A percentile compares a stretch with the other conserved stretches of the same genome.
Evolutionary conservation across 805 yeast genomes (phyloP).

Genomic region (Scheffersomyces ergatensis): DNA sequence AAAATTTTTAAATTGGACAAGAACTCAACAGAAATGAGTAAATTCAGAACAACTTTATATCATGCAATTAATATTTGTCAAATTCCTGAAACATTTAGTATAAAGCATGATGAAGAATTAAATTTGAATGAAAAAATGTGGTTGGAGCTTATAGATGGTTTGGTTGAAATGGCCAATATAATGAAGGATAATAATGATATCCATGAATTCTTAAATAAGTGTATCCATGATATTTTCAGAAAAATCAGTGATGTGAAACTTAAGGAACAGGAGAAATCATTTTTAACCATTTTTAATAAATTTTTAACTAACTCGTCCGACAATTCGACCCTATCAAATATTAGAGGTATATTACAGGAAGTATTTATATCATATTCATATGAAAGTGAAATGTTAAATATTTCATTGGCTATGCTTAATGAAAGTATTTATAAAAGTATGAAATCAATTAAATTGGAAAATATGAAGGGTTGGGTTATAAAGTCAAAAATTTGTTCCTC

Average conservation of each 20-base stretch:
- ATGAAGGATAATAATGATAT: not conserved
- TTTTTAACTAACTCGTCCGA: conserved; percentile 51
- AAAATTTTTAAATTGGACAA: conserved; percentile 8
- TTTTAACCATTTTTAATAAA: conserved; percentile 52
- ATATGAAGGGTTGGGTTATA: conserved; percentile 59
- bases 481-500: conserved; percentile 60
- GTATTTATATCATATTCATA: conserved; percentile 62
- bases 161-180: conserved; percentile 18
- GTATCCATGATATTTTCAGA: conserved; percentile 32
- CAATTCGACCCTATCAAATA: conserved; percentile 54
- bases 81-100: conserved; percentile 10
- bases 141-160: conserved; percentile 23
- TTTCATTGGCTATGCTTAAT: conserved; percentile 55
- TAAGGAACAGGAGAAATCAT: conserved; percentile 31
- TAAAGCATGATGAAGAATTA: conserved; percentile 8
- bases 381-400: conserved; percentile 54
- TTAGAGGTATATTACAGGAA: conserved; percentile 58
- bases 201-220: conserved; percentile 18
- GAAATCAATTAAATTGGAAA: conserved; percentile 36
- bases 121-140: conserved; percentile 24
- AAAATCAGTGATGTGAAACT: conserved; percentile 25
- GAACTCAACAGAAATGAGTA: not conserved
- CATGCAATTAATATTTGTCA: conserved; percentile 31
- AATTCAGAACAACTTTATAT: conserved; percentile 31
- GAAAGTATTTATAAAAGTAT: conserved; percentile 52